Conservation (phyloP, 2,329 filamentous ascomycete genomes). For the Alternaria sp. region DNA sequence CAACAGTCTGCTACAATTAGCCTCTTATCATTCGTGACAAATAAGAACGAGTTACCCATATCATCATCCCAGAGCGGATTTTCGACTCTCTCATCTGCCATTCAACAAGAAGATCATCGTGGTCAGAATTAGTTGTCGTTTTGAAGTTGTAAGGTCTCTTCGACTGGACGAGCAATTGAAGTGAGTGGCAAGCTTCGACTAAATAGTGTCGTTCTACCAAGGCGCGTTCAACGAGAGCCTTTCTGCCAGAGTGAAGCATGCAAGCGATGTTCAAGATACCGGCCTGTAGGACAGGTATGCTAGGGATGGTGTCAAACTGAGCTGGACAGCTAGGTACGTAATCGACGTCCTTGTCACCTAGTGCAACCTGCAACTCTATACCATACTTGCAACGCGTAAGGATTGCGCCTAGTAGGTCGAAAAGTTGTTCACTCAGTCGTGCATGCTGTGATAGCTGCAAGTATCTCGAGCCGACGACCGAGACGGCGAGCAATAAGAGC, state of each 20-base stretch:
- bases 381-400: constrained; percentile 8
- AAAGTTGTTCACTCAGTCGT: background rate
- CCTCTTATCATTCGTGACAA: background rate
- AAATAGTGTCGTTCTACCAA: constrained; percentile 5
- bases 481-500: constrained; percentile 38
- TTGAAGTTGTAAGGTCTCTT: background rate
- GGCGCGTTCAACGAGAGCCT: constrained; percentile 11
- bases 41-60: constrained; percentile 11
- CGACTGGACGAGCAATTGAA: constrained; percentile 7
- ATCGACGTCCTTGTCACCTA: constrained; percentile 4
- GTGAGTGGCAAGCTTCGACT: constrained; percentile 15
- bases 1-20: constrained; percentile 6
- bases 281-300: constrained; percentile 15
- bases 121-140: background rate
- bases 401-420: constrained; percentile 3
- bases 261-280: constrained; percentile 20
- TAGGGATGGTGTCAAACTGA: background rate
- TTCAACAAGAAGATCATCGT: background rate
- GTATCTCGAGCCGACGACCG: constrained; percentile 39
- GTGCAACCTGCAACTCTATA: background rate
- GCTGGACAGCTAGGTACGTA: background rate
- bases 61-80: constrained; percentile 17
- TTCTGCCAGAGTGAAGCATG: constrained; percentile 19
- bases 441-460: constrained; percentile 8
- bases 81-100: constrained; percentile 10